A percentile compares a stretch with the other conserved stretches of the same genome.
Evolutionary conservation across 805 yeast genomes (phyloP).

Genomic region (Ogataea salicorniae): DNA sequence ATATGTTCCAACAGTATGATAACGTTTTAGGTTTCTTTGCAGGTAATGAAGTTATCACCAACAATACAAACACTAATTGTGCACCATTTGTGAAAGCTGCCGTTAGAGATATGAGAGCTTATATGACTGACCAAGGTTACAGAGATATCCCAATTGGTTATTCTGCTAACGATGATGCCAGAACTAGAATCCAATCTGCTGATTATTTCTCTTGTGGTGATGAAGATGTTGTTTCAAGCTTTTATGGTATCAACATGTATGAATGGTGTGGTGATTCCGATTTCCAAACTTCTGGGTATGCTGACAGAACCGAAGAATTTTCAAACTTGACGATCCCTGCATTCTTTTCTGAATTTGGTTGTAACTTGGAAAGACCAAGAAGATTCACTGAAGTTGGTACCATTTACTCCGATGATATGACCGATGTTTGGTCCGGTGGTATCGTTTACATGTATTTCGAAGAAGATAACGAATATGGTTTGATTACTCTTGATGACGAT

Average conservation of each 20-base stretch:
- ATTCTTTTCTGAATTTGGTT: constrained; percentile 87
- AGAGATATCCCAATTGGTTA: constrained; percentile 90
- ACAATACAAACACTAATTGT: constrained; percentile 74
- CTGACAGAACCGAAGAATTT: constrained; percentile 67
- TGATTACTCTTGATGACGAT: constrained; percentile 49
- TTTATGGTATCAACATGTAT: constrained; percentile 82
- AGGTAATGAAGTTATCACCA: constrained; percentile 94
- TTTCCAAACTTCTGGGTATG: constrained; percentile 61
- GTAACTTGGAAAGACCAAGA: constrained; percentile 71
- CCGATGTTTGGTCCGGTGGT: constrained; percentile 92
- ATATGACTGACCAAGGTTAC: constrained; percentile 61
- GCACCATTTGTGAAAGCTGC: constrained; percentile 97
- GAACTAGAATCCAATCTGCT: constrained; percentile 73
- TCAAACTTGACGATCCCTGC: constrained; percentile 69
- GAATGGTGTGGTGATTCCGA: constrained; percentile 78
- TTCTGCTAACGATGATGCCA: constrained; percentile 84
- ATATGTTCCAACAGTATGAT: constrained; percentile 67
- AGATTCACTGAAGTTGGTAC: constrained; percentile 70
- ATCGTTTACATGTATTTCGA: constrained; percentile 88
- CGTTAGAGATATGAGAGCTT: constrained; percentile 77
- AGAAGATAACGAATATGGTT: constrained; percentile 78
- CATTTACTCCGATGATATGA: constrained; percentile 64
- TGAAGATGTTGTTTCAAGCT: constrained; percentile 59
- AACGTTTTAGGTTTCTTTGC: constrained; percentile 94
- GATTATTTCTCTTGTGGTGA: constrained; percentile 84